A percentile compares a stretch with the other conserved stretches of the same genome.
Evolutionary conservation across 192 early-diverging fungal genomes (phyloP).

Genomic region (Coemansia sp.): DNA sequence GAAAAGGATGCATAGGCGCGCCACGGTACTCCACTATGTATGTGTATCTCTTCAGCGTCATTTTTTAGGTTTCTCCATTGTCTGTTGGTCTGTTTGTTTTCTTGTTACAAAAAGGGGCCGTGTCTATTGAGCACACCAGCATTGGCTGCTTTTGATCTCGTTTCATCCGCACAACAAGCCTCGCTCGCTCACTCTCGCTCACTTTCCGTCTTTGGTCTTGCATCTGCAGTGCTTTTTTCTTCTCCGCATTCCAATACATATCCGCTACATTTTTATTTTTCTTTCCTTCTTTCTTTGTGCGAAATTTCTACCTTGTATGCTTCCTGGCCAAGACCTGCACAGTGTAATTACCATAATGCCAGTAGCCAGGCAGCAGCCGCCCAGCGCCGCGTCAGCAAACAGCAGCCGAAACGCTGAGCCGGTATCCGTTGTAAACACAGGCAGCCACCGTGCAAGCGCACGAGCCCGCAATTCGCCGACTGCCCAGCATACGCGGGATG

Average conservation of each 20-base stretch:
- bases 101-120: no score
- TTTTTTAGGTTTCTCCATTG: neutral
- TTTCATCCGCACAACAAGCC: neutral
- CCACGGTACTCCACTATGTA: neutral
- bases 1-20: no score
- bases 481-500: no score
- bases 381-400: no score
- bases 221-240: neutral
- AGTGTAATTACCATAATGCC: constrained; percentile 44
- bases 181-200: neutral
- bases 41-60: neutral
- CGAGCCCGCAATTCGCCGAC: no score
- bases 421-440: no score
- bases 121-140: no score
- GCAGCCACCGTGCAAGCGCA: no score
- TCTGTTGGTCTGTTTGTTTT: neutral
- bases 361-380: no score
- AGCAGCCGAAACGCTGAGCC: no score
- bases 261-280: neutral
- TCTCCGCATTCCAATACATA: neutral
- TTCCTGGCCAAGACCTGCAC: no score
- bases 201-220: neutral
- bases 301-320: no score
- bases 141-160: neutral
- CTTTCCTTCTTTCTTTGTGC: neutral